Conservation (phyloP, 306 rosid genomes). For the Pachyrhizus erosus region DNA sequence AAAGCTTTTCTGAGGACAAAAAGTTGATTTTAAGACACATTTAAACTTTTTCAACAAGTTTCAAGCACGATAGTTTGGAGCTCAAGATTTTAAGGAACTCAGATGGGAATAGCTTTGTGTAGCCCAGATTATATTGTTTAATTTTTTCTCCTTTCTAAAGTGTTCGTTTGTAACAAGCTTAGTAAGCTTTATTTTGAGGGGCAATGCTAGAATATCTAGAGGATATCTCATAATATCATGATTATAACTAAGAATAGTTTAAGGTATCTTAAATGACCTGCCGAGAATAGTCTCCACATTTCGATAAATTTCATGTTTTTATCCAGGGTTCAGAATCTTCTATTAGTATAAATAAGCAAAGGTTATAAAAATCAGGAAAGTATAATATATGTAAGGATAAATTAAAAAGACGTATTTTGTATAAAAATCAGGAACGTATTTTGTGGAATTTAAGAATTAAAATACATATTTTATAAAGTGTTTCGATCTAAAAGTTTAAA, state of each 20-base stretch:
- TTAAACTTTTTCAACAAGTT: background rate
- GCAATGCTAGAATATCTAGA: background rate
- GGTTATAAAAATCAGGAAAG: no score
- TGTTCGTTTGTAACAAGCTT: background rate
- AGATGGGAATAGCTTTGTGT: background rate
- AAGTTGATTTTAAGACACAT: background rate
- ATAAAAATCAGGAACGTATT: no score
- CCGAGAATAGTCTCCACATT: background rate
- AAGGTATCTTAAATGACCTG: background rate
- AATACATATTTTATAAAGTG: no score
- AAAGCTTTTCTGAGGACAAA: background rate
- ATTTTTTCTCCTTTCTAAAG: background rate
- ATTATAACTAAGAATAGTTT: background rate
- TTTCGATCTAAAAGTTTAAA: no score
- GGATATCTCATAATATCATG: background rate
- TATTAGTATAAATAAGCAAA: background rate
- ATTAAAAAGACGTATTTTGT: no score
- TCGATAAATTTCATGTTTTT: background rate
- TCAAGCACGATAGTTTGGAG: background rate
- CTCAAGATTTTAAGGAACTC: no score
- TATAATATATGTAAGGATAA: no score
- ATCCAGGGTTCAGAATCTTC: background rate
- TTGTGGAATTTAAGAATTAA: no score
- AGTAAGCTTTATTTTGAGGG: background rate
- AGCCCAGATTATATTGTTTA: background rate